Conservation (phyloP, 768 basidiomycete species). For the Lactarius tabidus region DNA sequence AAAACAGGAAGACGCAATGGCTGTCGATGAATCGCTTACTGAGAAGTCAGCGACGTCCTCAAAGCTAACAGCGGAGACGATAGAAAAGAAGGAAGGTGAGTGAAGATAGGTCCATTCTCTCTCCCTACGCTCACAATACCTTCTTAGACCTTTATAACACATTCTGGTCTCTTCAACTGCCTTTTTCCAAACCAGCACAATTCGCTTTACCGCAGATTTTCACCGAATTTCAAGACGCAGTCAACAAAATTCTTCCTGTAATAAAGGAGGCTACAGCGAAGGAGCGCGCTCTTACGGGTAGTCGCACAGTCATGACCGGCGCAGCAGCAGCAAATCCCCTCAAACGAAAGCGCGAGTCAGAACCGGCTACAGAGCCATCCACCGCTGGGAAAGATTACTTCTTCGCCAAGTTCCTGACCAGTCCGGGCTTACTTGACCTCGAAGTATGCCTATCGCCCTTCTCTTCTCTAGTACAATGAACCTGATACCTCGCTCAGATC, state of each 20-base stretch:
- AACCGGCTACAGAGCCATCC: constrained; percentile 45
- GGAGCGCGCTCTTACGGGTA: constrained; percentile 86
- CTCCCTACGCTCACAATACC: constrained; percentile 11
- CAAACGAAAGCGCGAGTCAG: constrained; percentile 67
- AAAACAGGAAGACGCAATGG: constrained; percentile 51
- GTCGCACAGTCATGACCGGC: constrained; percentile 37
- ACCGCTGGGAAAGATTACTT: constrained; percentile 66
- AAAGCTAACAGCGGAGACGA: constrained; percentile 33
- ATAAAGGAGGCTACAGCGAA: constrained; percentile 85
- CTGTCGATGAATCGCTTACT: constrained; percentile 46
- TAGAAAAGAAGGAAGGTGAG: constrained; percentile 61
- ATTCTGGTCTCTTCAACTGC: constrained; percentile 86
- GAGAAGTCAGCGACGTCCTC: constrained; percentile 15
- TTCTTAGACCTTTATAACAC: constrained; percentile 71
- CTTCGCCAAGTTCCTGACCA: constrained; percentile 91
- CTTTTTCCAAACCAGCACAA: constrained; percentile 74
- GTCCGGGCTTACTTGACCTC: constrained; percentile 78
- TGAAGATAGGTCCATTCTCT: neutral
- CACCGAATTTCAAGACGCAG: constrained; percentile 61
- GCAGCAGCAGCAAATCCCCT: constrained; percentile 37
- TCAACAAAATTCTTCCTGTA: constrained; percentile 68
- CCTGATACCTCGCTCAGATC: constrained; percentile 44
- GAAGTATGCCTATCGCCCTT: constrained; percentile 52
- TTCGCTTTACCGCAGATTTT: constrained; percentile 59
- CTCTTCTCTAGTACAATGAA: neutral